Base-by-base conservation (phyloP, 1,284 basidiomycete genomes). In the Ganoderma multipileum region DNA sequence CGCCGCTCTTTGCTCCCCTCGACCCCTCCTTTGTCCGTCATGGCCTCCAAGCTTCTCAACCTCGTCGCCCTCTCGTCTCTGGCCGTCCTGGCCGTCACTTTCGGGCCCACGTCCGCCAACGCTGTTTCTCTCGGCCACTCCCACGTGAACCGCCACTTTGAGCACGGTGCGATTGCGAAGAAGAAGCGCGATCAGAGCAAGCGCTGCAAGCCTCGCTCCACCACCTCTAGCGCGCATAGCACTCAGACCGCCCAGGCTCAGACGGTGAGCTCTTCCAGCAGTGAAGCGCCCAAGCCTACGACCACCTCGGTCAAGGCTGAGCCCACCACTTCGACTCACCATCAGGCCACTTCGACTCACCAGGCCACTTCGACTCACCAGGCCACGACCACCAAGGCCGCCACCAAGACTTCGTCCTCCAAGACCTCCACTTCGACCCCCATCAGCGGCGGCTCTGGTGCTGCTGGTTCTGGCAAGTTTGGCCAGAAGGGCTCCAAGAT, bases 401-500 rank as follows among this genome's bases (percentile, higher is more conserved):
- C 70, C n/a, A 50, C 65, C 20, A 63, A 66, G 57, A 26, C 68
- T 12, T 39, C 57, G 12, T 54, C 63, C n/a, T 57, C 67, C 38
- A 50, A 65, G 58, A 36, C 62, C n/a, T 42, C 65, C 62, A 66
- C 71, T 59, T 61, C 75, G 20, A 50, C 75, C 33, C 47, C 73
- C n/a, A 60, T 66, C 54, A 42, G 42, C 73, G 75, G 59, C 75
- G 74, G 61, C 6, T 62, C 75, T 28, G 61, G 65, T 64, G 65
- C 68, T 59, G 36, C 76, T 50, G 70, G 67, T 63, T 47, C 64
- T 73, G 23, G 62, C 68, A 64, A 72, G 47, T 74, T 77, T 38
- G 68, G 74, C 57, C 77, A 81, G 64, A 92, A 92, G 80, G 82
- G 86, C 33, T 89, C 91, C 73, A 93, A 93, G 81, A 81, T 86